Evolutionary conservation across 371 early-diverging fungal genomes (phyloP).

Genomic region (Amoeboaphelidium protococcarum): DNA sequence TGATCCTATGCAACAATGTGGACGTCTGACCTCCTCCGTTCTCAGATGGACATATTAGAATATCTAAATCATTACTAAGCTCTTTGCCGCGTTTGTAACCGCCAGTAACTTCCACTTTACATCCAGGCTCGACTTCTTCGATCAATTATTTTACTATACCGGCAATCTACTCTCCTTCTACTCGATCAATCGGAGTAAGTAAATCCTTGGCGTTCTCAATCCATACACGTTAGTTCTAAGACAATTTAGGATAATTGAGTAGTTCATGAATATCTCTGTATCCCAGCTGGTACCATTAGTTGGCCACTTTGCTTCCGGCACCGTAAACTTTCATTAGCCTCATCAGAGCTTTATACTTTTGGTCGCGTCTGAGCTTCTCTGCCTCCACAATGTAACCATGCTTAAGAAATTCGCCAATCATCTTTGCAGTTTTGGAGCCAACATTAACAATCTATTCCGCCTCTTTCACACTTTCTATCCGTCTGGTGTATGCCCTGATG

Average conservation of each 20-base stretch:
- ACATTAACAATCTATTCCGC: background rate
- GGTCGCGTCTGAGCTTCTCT: too few relatives aligned
- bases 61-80: constrained; percentile 21
- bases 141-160: constrained; percentile 12
- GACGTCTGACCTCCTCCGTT: constrained; percentile 4
- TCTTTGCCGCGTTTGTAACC: constrained; percentile 24
- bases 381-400: too few relatives aligned
- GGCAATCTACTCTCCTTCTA: constrained; percentile 18
- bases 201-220: constrained; percentile 11
- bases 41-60: constrained; percentile 15
- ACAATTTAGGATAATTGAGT: constrained; percentile 7
- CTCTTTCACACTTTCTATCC: background rate
- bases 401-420: too few relatives aligned
- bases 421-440: background rate
- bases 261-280: constrained; percentile 18
- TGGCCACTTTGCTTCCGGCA: constrained; percentile 17
- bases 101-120: constrained; percentile 15
- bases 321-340: too few relatives aligned
- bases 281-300: constrained; percentile 19
- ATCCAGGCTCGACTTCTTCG: constrained; percentile 7
- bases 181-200: constrained; percentile 12
- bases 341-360: too few relatives aligned
- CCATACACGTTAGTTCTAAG: constrained; percentile 9
- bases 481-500: background rate
- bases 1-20: too few relatives aligned